These are phyloP conservation scores for Aspergillus fumigatiaffinis DNA, from an alignment of 2,329 filamentous ascomycete genomes.

Conservation along the genomic window DNA sequence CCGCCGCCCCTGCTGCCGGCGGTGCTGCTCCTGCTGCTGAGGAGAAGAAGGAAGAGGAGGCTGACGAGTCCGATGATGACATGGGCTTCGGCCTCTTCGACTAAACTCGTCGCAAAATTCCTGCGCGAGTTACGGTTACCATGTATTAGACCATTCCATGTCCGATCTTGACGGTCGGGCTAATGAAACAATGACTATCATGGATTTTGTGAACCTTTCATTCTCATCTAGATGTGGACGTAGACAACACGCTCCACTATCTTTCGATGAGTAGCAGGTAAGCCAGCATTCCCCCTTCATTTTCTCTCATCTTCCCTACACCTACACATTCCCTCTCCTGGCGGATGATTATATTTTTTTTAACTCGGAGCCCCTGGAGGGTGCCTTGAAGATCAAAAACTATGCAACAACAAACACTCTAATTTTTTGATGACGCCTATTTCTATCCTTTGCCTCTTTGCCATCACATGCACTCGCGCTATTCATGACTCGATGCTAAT, in stretches of 20 bases:
- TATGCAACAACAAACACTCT: slow-evolving; percentile 63
- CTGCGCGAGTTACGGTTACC: slow-evolving; percentile 26
- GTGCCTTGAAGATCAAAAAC: slow-evolving; percentile 55
- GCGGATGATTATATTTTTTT: slow-evolving; percentile 65
- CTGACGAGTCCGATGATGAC: slow-evolving; percentile 62
- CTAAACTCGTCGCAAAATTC: slow-evolving; percentile 40
- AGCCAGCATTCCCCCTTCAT: slow-evolving; percentile 8
- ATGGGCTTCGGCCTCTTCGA: slow-evolving; percentile 76
- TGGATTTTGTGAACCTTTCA: slow-evolving; percentile 18
- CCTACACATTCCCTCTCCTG: slow-evolving; percentile 14
- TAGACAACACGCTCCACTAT: slow-evolving; percentile 32
- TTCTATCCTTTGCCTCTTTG: background rate
- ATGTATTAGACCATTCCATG: slow-evolving; percentile 38
- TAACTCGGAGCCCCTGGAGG: slow-evolving; percentile 54
- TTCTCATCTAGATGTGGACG: slow-evolving; percentile 28
- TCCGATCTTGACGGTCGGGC: slow-evolving; percentile 29
- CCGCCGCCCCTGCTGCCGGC: slow-evolving; percentile 51
- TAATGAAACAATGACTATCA: slow-evolving; percentile 32
- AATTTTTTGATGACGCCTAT: slow-evolving; percentile 64
- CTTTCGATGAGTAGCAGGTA: slow-evolving; percentile 18
- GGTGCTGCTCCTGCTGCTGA: slow-evolving; percentile 50
- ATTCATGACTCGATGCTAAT: background rate
- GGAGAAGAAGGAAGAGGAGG: slow-evolving; percentile 59
- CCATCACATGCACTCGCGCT: background rate
- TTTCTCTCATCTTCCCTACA: background rate